A percentile compares a stretch with the other conserved stretches of the same genome.
Conservation (phyloP, 371 early-diverging fungal genomes). For the Entomophthora muscae region DNA sequence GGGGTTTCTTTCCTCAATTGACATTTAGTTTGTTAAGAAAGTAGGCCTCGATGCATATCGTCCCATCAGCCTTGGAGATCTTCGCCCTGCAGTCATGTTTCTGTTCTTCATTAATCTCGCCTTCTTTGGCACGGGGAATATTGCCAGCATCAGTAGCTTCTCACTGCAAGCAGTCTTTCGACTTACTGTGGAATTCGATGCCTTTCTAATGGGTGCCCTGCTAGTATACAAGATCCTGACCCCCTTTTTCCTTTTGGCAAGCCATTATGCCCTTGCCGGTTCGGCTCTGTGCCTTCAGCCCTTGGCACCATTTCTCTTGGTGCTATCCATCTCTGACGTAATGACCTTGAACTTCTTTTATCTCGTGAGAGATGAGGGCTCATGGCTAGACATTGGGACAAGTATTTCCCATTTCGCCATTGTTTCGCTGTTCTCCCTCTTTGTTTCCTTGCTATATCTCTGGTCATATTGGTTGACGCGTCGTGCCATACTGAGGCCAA, state of each 20-base stretch:
- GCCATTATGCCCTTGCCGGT: conserved; percentile 56
- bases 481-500: neutral
- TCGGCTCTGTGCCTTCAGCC: conserved; percentile 55
- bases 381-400: conserved; percentile 95
- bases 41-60: neutral
- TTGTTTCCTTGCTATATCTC: conserved; percentile 13
- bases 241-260: conserved; percentile 77
- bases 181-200: conserved; percentile 73
- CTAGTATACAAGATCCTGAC: conserved; percentile 74
- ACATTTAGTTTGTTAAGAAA: neutral
- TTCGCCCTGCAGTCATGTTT: conserved; percentile 25
- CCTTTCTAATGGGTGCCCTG: conserved; percentile 77
- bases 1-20: neutral
- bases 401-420: conserved; percentile 80
- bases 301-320: conserved; percentile 65
- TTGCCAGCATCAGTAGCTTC: conserved; percentile 77
- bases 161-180: conserved; percentile 79
- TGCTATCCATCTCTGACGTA: conserved; percentile 69
- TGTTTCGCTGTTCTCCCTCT: conserved; percentile 63
- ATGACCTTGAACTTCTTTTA: conserved; percentile 93
- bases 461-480: neutral
- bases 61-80: neutral
- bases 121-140: conserved; percentile 93
- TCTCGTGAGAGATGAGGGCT: conserved; percentile 76
- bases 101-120: conserved; percentile 78